A percentile compares a stretch with the other conserved stretches of the same genome.
phyloP scores from a whole-genome alignment of 768 basidiomycete species.

The Auriscalpium microsporum region DNA sequence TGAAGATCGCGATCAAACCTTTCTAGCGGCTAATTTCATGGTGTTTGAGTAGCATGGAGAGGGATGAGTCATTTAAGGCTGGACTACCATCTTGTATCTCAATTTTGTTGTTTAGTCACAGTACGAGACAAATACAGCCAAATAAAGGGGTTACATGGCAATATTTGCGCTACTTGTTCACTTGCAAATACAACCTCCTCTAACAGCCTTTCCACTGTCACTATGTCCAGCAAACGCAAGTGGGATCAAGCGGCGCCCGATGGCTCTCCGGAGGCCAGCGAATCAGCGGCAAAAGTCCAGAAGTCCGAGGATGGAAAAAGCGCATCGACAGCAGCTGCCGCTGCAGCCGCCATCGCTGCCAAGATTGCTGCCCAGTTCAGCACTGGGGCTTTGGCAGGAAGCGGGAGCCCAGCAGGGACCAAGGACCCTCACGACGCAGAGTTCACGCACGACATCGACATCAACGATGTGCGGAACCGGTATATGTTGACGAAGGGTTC shows the following conservation, averaged over 20 bases:
- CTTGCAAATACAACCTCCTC: too few relatives aligned
- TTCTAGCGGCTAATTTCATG: not conserved
- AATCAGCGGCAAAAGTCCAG: conserved; percentile 32
- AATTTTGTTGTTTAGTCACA: too few relatives aligned
- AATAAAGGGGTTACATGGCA: too few relatives aligned
- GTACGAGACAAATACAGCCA: too few relatives aligned
- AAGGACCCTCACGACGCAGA: conserved; percentile 72
- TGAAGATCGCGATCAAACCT: conserved; percentile 45
- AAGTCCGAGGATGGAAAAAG: conserved; percentile 48
- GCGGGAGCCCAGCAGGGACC: conserved; percentile 31
- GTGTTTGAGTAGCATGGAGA: too few relatives aligned
- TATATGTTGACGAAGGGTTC: conserved; percentile 91
- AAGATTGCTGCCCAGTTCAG: conserved; percentile 89
- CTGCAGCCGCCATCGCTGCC: conserved; percentile 82
- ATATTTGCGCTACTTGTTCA: too few relatives aligned
- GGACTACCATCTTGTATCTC: too few relatives aligned
- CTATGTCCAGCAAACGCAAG: conserved; percentile 69
- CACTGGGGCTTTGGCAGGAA: conserved; percentile 28
- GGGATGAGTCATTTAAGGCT: too few relatives aligned
- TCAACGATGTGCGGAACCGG: conserved; percentile 92
- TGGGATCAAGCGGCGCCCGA: conserved; percentile 64
- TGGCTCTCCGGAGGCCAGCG: conserved; percentile 33
- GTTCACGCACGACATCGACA: conserved; percentile 88
- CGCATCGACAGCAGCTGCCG: conserved; percentile 65
- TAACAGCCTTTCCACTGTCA: too few relatives aligned